These are phyloP conservation scores for Wickerhamiella vanderwaltii DNA, from an alignment of 805 yeast genomes.

Conservation along the genomic window DNA sequence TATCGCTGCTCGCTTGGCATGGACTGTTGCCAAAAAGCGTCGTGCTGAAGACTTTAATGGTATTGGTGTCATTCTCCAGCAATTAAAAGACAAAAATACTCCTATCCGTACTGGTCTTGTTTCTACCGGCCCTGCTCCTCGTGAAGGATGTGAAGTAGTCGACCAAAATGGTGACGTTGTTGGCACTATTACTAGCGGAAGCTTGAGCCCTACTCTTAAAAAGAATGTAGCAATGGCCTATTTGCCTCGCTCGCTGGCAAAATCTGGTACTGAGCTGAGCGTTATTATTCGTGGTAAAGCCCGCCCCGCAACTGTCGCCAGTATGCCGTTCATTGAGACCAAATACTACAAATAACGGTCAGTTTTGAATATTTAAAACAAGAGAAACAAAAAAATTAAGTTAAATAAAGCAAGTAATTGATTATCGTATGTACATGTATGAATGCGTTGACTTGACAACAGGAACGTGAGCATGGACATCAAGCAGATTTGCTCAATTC, in stretches of 20 bases:
- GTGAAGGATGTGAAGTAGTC: constrained; percentile 61
- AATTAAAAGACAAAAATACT: constrained; percentile 50
- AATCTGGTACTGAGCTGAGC: constrained; percentile 57
- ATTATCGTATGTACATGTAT: no score
- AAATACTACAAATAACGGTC: constrained; percentile 56
- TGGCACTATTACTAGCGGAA: constrained; percentile 51
- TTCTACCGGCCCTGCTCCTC: constrained; percentile 83
- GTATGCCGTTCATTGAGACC: constrained; percentile 74
- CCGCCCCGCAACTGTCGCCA: constrained; percentile 62
- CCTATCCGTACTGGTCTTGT: constrained; percentile 60
- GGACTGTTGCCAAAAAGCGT: constrained; percentile 80
- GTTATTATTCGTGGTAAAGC: constrained; percentile 76
- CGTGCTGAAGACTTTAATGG: constrained; percentile 67
- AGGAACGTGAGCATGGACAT: no score
- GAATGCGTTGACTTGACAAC: no score
- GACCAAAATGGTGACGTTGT: constrained; percentile 43
- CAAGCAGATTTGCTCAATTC: no score
- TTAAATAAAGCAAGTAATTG: no score
- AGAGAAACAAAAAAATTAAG: no score
- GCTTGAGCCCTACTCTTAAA: constrained; percentile 57
- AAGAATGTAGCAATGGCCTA: constrained; percentile 87
- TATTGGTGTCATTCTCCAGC: constrained; percentile 50
- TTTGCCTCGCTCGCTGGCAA: constrained; percentile 55
- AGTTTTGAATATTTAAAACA: no score
- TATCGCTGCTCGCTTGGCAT: constrained; percentile 73